Evolutionary conservation across 345 rosid species (phyloP).

Genomic region (Conringia planisiliqua): DNA sequence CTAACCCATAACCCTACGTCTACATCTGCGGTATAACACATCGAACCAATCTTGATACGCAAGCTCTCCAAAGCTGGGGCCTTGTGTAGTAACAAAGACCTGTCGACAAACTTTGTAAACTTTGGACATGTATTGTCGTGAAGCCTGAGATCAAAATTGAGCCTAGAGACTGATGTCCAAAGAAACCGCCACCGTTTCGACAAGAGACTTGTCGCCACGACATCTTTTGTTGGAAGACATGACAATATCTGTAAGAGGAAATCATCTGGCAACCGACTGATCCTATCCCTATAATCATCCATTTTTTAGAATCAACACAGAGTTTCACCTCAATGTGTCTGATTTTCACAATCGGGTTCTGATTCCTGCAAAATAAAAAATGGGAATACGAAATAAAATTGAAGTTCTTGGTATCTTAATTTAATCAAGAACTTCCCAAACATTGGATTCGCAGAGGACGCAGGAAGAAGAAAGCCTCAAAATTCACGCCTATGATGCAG

Average conservation of each 20-base stretch:
- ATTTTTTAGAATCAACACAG: not conserved
- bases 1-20: slow-evolving; percentile 26
- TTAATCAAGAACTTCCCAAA: not conserved
- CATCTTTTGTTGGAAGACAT: slow-evolving; percentile 26
- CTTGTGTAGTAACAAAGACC: slow-evolving; percentile 29
- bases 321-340: not conserved
- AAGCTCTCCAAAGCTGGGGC: slow-evolving; percentile 12
- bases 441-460: not conserved
- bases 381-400: not conserved
- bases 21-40: not conserved
- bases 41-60: slow-evolving; percentile 17
- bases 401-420: not conserved
- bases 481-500: not conserved
- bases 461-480: not conserved
- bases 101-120: slow-evolving; percentile 23
- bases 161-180: slow-evolving; percentile 27
- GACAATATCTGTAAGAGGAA: slow-evolving; percentile 30
- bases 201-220: slow-evolving; percentile 17
- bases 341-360: not conserved
- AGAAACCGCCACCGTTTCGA: slow-evolving; percentile 25
- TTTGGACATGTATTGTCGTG: not conserved
- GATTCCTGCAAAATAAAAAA: not conserved
- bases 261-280: slow-evolving; percentile 32
- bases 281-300: slow-evolving; percentile 16
- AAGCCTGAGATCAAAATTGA: slow-evolving; percentile 20